Conservation (phyloP, 305 asterid species). For the Ruellia speciosa region DNA sequence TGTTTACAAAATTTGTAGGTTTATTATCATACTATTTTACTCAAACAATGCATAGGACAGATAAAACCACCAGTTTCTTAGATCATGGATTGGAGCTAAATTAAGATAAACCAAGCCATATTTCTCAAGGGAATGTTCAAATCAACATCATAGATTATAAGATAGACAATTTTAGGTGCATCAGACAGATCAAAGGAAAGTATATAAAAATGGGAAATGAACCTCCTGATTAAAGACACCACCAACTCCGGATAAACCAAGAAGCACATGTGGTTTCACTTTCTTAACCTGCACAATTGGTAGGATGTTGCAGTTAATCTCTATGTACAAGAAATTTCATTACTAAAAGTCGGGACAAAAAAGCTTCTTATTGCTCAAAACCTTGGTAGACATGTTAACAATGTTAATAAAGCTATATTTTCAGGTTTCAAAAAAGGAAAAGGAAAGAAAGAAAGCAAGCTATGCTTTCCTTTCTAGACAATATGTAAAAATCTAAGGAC, state of each 20-base stretch:
- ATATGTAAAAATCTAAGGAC: constrained; percentile 25
- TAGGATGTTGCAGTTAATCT: constrained; percentile 16
- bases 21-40: too few species aligned
- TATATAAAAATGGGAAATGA: constrained; percentile 18
- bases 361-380: background rate
- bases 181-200: constrained; percentile 16
- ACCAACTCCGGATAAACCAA: constrained; percentile 98
- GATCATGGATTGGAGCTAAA: background rate
- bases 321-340: background rate
- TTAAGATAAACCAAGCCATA: constrained; percentile 4
- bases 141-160: constrained; percentile 10
- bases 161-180: constrained; percentile 12
- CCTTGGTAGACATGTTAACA: background rate
- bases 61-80: constrained; percentile 8
- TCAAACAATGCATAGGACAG: background rate
- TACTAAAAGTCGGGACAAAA: background rate
- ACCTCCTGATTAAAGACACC: constrained; percentile 92
- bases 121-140: constrained; percentile 7
- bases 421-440: background rate
- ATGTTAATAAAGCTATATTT: too few species aligned
- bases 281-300: constrained; percentile 67
- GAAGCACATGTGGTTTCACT: constrained; percentile 96
- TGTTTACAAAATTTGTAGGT: too few species aligned
- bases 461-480: background rate
- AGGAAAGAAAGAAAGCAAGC: constrained; percentile 5